Evolutionary conservation across 306 rosid genomes (phyloP), one percentile per base, ranked within the genome.

Genomic region (Bauhinia variegata): DNA sequence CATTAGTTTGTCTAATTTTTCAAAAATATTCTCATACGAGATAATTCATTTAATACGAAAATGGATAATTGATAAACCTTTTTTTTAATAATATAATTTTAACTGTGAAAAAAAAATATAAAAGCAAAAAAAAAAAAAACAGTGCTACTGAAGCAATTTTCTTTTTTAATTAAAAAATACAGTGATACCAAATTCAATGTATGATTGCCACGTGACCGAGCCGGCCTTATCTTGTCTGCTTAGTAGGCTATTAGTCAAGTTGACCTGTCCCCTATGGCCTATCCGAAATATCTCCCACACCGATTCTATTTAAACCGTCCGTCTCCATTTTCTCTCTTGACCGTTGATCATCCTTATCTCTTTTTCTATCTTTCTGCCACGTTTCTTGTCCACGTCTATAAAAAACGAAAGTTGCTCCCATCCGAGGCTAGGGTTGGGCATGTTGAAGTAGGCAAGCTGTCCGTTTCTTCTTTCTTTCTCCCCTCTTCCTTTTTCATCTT

Each of bases 401-500:
- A 63, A 54, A 14, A 2, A 5, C 11, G 3, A 13, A 8, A 1
- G 46, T 0, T 15, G 0, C 42, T 16, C 6, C 50, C 0, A n/a
- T 23, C 68, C 71, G 33, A 73, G 32, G 17, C 86, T 75, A 12
- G 65, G 89, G 49, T 68, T 18, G 68, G 74, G 47, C 6, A 4
- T 32, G 0, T 71, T 79, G 67, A 54, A 74, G 56, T 69, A 73
- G 56, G 18, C 18, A 8, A 31, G n/a, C 17, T 71, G 64, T 73
- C 65, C 15, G 65, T 50, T 63, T 41, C n/a, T 36, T 5, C 5
- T 6, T 8, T n/a, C n/a, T n/a, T n/a, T n/a, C n/a, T n/a, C n/a
- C n/a, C n/a, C 41, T 36, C 9, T 36, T 2, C 41, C 41, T 0
- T 36, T 15, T 14, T 15, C 15, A 4, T 48, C 19, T 31, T n/a